Evolutionary conservation across 208 protist genomes (phyloP).

Genomic region (Angomonas deanei): DNA sequence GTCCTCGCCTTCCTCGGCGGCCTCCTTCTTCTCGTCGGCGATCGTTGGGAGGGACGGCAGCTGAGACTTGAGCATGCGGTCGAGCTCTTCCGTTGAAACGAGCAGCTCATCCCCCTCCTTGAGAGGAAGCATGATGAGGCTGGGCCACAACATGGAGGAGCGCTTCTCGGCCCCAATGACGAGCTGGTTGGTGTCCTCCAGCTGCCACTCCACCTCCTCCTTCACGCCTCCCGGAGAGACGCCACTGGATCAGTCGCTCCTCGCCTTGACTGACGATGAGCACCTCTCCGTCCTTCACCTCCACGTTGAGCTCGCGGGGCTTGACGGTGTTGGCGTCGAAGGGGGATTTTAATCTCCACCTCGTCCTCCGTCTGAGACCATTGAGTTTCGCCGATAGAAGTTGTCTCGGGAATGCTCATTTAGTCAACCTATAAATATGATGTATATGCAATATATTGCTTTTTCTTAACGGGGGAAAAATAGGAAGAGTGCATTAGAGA

Average conservation of each 20-base stretch:
- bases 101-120: slow-evolving; percentile 48
- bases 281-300: slow-evolving; percentile 70
- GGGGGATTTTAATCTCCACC: slow-evolving; percentile 73
- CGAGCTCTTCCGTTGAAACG: slow-evolving; percentile 35
- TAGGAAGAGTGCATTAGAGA: neutral
- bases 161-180: slow-evolving; percentile 74
- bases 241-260: slow-evolving; percentile 73
- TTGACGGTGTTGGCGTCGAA: slow-evolving; percentile 57
- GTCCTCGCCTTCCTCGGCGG: slow-evolving; percentile 28
- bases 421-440: neutral
- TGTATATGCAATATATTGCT: slow-evolving; percentile 5
- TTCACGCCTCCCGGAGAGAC: slow-evolving; percentile 67
- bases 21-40: slow-evolving; percentile 22
- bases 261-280: slow-evolving; percentile 66
- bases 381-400: slow-evolving; percentile 52
- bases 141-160: slow-evolving; percentile 48
- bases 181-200: slow-evolving; percentile 50
- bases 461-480: slow-evolving; percentile 1
- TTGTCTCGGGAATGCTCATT: slow-evolving; percentile 33
- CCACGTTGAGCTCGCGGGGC: slow-evolving; percentile 63
- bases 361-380: slow-evolving; percentile 74
- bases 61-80: slow-evolving; percentile 62
- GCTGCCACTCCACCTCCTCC: slow-evolving; percentile 77
- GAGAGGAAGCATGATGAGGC: slow-evolving; percentile 75
- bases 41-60: slow-evolving; percentile 56